Conservation (phyloP, 192 early-diverging fungal genomes). For the Backusella circina region DNA sequence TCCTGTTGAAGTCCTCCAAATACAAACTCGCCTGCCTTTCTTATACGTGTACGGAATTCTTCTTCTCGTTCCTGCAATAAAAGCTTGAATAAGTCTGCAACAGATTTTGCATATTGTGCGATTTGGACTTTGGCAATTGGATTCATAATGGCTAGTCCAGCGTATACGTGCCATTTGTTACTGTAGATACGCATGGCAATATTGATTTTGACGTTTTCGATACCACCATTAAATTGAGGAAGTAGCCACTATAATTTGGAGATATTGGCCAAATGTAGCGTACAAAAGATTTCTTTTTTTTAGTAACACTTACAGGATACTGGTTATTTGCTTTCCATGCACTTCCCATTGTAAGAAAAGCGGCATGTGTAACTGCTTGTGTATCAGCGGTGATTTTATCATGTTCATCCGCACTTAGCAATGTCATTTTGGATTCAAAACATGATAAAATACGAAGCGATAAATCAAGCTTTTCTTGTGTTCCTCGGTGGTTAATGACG, state of each 20-base stretch:
- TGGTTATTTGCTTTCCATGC: conserved; percentile 82
- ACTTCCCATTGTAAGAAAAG: conserved; percentile 90
- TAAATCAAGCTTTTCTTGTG: conserved; percentile 54
- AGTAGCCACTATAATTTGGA: conserved; percentile 69
- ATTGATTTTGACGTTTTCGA: conserved; percentile 95
- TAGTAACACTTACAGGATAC: conserved; percentile 64
- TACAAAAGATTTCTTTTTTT: not conserved
- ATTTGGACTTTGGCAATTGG: conserved; percentile 83
- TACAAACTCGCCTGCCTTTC: conserved; percentile 77
- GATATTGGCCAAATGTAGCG: not conserved
- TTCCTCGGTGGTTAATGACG: conserved; percentile 75
- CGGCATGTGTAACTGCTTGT: conserved; percentile 93
- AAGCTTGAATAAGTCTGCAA: conserved; percentile 86
- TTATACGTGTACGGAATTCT: conserved; percentile 74
- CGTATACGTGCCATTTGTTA: conserved; percentile 97
- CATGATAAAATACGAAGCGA: conserved; percentile 66
- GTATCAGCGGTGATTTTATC: conserved; percentile 96
- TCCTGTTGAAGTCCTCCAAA: conserved; percentile 68
- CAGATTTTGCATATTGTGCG: conserved; percentile 84
- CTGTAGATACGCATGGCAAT: conserved; percentile 90
- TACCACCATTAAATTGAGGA: conserved; percentile 83
- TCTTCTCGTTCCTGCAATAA: conserved; percentile 84
- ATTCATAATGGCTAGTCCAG: conserved; percentile 92
- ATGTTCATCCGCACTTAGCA: conserved; percentile 79
- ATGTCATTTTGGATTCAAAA: conserved; percentile 78